A percentile compares a stretch with the other conserved stretches of the same genome.
Conservation (phyloP, 352 stramenopile species). For the Phytophthora ohioensis region DNA sequence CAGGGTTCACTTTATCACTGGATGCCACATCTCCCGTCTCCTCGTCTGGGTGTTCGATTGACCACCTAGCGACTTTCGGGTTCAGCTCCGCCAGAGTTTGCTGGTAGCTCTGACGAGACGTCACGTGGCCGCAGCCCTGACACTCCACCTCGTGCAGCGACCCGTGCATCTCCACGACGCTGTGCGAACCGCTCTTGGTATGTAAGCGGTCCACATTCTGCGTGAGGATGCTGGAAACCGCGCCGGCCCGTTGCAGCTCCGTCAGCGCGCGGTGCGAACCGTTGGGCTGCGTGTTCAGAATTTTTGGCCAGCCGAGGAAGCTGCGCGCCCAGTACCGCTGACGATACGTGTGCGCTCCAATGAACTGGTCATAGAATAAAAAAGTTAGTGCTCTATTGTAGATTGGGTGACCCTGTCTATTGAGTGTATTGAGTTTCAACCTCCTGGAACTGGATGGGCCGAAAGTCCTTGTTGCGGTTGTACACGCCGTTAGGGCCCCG, state of each 20-base stretch:
- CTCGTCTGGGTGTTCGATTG: conserved; percentile 38
- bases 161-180: conserved; percentile 96
- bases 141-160: conserved; percentile 90
- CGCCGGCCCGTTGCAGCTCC: conserved; percentile 59
- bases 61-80: conserved; percentile 60
- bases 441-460: conserved; percentile 97
- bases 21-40: conserved; percentile 67
- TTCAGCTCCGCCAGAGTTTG: conserved; percentile 86
- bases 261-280: conserved; percentile 91
- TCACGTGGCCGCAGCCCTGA: conserved; percentile 73
- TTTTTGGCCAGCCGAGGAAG: conserved; percentile 90
- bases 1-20: conserved; percentile 85
- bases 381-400: neutral
- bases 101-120: conserved; percentile 89
- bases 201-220: conserved; percentile 99
- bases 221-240: conserved; percentile 89
- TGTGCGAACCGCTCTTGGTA: conserved; percentile 85
- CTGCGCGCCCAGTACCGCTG: conserved; percentile 95
- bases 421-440: conserved; percentile 55
- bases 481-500: conserved; percentile 95
- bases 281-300: conserved; percentile 86
- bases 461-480: conserved; percentile 93
- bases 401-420: no score
- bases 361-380: conserved; percentile 47
- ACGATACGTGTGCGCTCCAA: conserved; percentile 71